A percentile compares a stretch with the other conserved stretches of the same genome.
Conservation (phyloP, 1,284 basidiomycete species). For the Fistulina hepatica region DNA sequence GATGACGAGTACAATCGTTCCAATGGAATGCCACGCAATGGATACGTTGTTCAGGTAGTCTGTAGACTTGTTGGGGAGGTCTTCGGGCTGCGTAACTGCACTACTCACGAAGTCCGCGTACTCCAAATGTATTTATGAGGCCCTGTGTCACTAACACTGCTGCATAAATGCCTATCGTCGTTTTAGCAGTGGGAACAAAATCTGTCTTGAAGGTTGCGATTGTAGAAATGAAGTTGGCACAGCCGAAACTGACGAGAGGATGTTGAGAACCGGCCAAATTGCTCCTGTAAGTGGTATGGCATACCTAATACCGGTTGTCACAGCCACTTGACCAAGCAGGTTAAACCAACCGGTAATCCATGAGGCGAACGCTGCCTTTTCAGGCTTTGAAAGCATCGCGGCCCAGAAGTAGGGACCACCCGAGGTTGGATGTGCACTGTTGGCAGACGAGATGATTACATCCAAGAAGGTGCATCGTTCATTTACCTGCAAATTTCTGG, state of each 20-base stretch:
- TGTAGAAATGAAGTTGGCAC: slow-evolving; percentile 59
- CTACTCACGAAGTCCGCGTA: slow-evolving; percentile 48
- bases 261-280: not conserved
- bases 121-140: slow-evolving; percentile 61
- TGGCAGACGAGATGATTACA: not conserved
- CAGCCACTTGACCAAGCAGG: slow-evolving; percentile 62
- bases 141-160: slow-evolving; percentile 57
- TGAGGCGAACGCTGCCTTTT: slow-evolving; percentile 49
- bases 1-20: slow-evolving; percentile 54
- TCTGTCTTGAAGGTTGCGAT: slow-evolving; percentile 44
- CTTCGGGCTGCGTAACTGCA: too few species aligned
- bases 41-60: slow-evolving; percentile 62
- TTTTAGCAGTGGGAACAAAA: slow-evolving; percentile 46
- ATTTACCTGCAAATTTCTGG: slow-evolving; percentile 50
- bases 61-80: too few species aligned
- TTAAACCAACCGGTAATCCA: slow-evolving; percentile 72
- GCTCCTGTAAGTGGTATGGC: slow-evolving; percentile 2
- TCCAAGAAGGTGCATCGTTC: not conserved
- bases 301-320: slow-evolving; percentile 63
- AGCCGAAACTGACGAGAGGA: slow-evolving; percentile 40
- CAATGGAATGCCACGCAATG: slow-evolving; percentile 62
- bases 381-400: slow-evolving; percentile 50
- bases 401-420: slow-evolving; percentile 73
- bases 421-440: slow-evolving; percentile 57
- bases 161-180: slow-evolving; percentile 57